phyloP scores from a whole-genome alignment of 305 asterid genomes.

The Fraxinus greggii region DNA sequence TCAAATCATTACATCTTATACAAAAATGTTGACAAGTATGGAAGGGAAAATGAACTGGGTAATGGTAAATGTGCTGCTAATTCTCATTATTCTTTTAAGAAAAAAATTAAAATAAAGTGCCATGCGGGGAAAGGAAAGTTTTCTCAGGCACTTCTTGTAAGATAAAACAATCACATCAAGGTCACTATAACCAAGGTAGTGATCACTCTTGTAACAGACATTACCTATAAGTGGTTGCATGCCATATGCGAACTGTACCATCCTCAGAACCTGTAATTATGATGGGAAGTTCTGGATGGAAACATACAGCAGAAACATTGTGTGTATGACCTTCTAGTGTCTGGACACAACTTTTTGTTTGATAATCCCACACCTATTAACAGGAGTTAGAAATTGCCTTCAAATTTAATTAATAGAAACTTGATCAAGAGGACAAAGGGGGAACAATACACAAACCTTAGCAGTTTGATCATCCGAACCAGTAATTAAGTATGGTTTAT shows the following conservation, averaged over 20 bases:
- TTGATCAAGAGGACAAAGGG: slow-evolving; percentile 22
- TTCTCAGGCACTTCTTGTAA: neutral
- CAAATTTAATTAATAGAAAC: slow-evolving; percentile 4
- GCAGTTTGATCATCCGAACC: slow-evolving; percentile 99
- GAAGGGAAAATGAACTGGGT: neutral
- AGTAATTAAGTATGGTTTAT: slow-evolving; percentile 87
- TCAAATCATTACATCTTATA: neutral
- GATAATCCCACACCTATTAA: slow-evolving; percentile 97
- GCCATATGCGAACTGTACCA: slow-evolving; percentile 99
- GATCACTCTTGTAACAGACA: slow-evolving; percentile 19
- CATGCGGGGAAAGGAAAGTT: slow-evolving; percentile 2
- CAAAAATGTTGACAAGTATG: neutral
- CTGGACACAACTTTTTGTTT: slow-evolving; percentile 96
- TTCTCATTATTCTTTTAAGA: neutral
- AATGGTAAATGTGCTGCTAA: neutral
- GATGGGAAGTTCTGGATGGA: slow-evolving; percentile 98
- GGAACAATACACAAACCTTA: slow-evolving; percentile 55
- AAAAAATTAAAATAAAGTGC: neutral
- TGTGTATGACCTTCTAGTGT: slow-evolving; percentile 98
- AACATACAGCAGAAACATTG: slow-evolving; percentile 96
- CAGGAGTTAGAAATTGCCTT: slow-evolving; percentile 23
- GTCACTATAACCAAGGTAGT: slow-evolving; percentile 7
- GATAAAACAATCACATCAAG: neutral
- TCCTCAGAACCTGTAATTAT: slow-evolving; percentile 98
- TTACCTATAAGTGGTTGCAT: slow-evolving; percentile 92